Evolutionary conservation across 148 eudicot species (phyloP), one percentile per base, ranked within the genome.

Genomic region (Vaccinium vitisidaea): DNA sequence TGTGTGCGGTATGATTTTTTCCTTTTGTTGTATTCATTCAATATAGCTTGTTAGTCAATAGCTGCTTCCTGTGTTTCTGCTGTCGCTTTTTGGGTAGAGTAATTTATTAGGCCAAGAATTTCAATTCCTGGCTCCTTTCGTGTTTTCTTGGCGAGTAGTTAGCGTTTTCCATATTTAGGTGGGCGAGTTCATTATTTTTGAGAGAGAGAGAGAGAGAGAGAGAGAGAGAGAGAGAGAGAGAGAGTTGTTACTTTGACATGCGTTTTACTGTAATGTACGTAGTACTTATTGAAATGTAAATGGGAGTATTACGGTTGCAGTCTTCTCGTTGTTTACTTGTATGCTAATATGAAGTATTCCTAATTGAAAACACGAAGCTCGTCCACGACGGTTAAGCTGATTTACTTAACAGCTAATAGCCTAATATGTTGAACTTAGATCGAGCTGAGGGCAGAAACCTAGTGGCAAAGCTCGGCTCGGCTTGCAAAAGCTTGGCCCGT

Each of bases 51-150:
- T 39, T 36, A 39, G 80, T 32, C 65, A 23, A 11, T 78, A 54
- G 74, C 48, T 32, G 9, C 8, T 70, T 80, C 52, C 54, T 65
- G 75, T 81, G 83, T 54, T 81, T 81, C 56, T 65, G 16, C 19
- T 65, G 36, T 27, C 8, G 71, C 19, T 46, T 65, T 70, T 81
- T 14, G 43, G 55, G 16, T 36, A 14, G 13, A 48, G 30, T 77
- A 16, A 53, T 79, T 55, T 79, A 79, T 79, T 13, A 36, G 77
- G n/a, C 32, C 43, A 30, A 53, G 27, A 39, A 43, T 43, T 74
- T 74, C 6, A 12, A 77, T 77, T 77, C 18, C 6, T 25, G 30
- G 61, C 3, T 30, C 30, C 49, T 10, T 9, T 21, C 11, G 5
- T 48, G 30, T 48, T 75, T 71, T 36, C 8, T 71, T 16, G 32